Base-by-base conservation (phyloP, 2,329 filamentous ascomycete species). In the Calonectria henricotiae region DNA sequence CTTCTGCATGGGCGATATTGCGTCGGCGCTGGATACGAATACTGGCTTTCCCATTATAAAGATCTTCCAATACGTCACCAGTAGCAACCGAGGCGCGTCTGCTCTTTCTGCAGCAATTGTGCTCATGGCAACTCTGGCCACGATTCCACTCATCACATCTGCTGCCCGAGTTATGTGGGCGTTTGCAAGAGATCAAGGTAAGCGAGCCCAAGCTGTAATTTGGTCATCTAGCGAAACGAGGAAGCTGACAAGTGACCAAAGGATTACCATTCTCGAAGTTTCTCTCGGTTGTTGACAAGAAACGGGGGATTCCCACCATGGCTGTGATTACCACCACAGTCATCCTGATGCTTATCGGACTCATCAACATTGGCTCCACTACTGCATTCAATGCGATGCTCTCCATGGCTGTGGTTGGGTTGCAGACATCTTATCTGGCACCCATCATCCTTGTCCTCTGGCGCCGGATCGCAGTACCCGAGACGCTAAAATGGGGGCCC, bases 311-410 rank as follows among this genome's bases (percentile, higher is more conserved):
- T 2, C 73, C 74, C 0, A 72, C 73, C 0, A 4, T 71, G 3
- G 71, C 73, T 5, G 68, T 75, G 0, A 0, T 69, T 0, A 27
- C 63, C 0, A 67, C 68, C 1, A 71, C 63, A 0, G 54, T 69
- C 5, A 12, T 75, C 0, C 47, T 75, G 11, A 72, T 74, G 49
- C 41, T 76, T 1, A 46, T 76, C 0, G 71, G 74, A 6, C 74
- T 76, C 4, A 73, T 76, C 65, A 76, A 76, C 20, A 75, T 76
- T 3, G 74, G 73, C 4, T 76, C 74, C 0, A 75, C 74, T 0
- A 76, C 74, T 0, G 74, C 74, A 2, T 73, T 76, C 58, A 76
- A 74, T 20, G 74, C 74, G 0, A 65, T 76, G 1, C 61, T 76
- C 0, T 75, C 73, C 0, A 49, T 76, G 1, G 67, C 74, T 1